Percentiles rank a stretch among this genome's conserved stretches.
phyloP scores from a whole-genome alignment of 305 asterid species.

The Fraxinus dipetala region DNA sequence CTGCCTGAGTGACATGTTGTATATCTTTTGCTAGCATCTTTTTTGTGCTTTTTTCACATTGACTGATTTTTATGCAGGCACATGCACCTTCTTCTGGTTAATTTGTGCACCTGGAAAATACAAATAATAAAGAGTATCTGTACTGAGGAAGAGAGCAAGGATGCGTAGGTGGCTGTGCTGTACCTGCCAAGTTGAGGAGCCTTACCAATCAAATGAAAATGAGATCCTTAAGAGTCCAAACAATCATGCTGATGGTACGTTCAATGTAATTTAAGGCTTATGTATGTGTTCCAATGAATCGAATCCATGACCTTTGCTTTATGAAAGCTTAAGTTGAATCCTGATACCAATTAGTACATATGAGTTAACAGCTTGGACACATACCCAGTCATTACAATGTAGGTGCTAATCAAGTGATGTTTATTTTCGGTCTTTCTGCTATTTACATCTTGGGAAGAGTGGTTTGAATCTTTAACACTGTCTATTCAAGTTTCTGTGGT shows the following conservation, averaged over 20 bases:
- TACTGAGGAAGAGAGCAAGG: slow-evolving; percentile 63
- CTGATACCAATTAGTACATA: not conserved
- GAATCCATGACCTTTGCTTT: not conserved
- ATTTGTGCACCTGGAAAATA: slow-evolving; percentile 55
- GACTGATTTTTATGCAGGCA: slow-evolving; percentile 42
- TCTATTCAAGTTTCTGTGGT: not conserved
- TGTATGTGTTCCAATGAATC: not conserved
- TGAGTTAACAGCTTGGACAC: not conserved
- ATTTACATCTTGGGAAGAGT: not conserved
- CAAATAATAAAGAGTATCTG: slow-evolving; percentile 50
- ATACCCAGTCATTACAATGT: not conserved
- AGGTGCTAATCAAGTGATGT: slow-evolving; percentile 1
- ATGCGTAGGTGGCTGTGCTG: slow-evolving; percentile 98
- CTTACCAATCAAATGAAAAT: slow-evolving; percentile 62
- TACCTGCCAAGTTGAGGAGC: slow-evolving; percentile 74
- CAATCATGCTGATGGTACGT: slow-evolving; percentile 58
- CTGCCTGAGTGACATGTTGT: slow-evolving; percentile 4
- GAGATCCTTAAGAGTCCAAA: slow-evolving; percentile 78
- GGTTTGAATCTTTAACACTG: not conserved
- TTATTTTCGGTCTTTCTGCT: slow-evolving; percentile 14
- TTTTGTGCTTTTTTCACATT: slow-evolving; percentile 16
- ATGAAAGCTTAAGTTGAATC: no score
- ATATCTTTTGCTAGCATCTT: slow-evolving; percentile 1
- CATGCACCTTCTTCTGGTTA: slow-evolving; percentile 75
- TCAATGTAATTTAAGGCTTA: slow-evolving; percentile 15